Base-by-base conservation (phyloP, 2,329 filamentous ascomycete species). In the Ophiostoma ulmi region DNA sequence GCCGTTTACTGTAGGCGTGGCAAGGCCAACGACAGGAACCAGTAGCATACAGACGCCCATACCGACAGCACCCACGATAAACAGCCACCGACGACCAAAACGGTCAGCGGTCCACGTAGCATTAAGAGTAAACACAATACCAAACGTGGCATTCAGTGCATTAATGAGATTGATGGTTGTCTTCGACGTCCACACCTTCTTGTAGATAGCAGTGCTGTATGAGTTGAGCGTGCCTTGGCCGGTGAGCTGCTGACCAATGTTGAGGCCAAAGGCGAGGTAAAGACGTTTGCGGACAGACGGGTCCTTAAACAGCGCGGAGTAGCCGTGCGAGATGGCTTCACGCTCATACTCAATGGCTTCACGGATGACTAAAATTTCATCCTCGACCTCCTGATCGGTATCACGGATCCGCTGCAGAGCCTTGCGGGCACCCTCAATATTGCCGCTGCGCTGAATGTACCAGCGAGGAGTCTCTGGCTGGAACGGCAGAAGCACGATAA, bases 151-250 rank as follows among this genome's bases (percentile, higher is more conserved):
- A 77, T 91, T 92, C 70, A 92, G 82, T 4, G 90, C 90, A 77
- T 92, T 92, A 82, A 92, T 92, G 41, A 92, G 82, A 73, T 88
- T 88, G 77, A 91, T 91, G 31, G 84, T 87, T 68, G 84, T 80
- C 70, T 79, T 80, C 70, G 79, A 83, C 35, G 80, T 83, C 82
- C 89, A 92, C 35, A 91, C 85, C 77, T 90, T 88, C 80, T 90
- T 86, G 81, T 92, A 92, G 76, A 92, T 90, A 75, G 87, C 86
- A n/a, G 89, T 90, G 26, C 86, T 89, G 82, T 92, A 92, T 3
- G 86, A 85, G 83, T 91, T 92, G 74, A 92, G 83, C 1, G 88
- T 89, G 73, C 90, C 90, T 78, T 92, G 90, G 26, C 90, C 90
- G 5, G 89, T 90, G 58, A 92, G 83, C 78, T 92, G 90, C 78